Conservation (phyloP, 23 red algal species). For the Gracilaria gracilis region DNA sequence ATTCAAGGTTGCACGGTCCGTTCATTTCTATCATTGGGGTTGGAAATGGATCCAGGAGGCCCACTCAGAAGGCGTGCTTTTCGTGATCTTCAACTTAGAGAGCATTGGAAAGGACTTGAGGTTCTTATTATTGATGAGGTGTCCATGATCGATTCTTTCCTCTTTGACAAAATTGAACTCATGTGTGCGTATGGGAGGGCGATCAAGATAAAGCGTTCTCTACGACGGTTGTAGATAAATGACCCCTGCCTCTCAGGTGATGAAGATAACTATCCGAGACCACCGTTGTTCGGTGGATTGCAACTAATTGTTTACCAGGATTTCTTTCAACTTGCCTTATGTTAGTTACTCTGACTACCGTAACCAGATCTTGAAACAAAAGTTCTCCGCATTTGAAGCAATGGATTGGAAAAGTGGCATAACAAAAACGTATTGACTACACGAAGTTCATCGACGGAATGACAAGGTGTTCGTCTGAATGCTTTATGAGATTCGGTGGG, state of each 20-base stretch:
- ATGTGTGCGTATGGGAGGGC: conserved; percentile 17
- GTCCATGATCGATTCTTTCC: conserved; percentile 62
- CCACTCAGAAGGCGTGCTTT: conserved; percentile 21
- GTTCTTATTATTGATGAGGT: conserved; percentile 77
- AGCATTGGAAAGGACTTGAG: conserved; percentile 13
- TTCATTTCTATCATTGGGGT: conserved; percentile 28
- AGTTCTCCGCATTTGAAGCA: conserved; percentile 68
- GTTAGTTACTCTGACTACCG: conserved; percentile 48
- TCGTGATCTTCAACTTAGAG: not conserved
- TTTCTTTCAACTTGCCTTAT: conserved; percentile 69
- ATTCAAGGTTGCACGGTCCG: conserved; percentile 62
- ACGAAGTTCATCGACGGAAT: conserved; percentile 58
- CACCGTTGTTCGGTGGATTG: conserved; percentile 61
- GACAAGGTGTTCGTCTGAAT: conserved; percentile 60
- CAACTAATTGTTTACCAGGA: conserved; percentile 67
- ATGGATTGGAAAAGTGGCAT: conserved; percentile 51
- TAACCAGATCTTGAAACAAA: conserved; percentile 19
- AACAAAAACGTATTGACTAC: conserved; percentile 41
- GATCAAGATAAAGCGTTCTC: too few relatives aligned
- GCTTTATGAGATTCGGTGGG: conserved; percentile 64
- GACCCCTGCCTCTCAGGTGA: not conserved
- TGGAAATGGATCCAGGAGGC: conserved; percentile 25
- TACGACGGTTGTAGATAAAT: not conserved
- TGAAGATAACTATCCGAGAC: not conserved
- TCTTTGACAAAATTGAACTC: conserved; percentile 69